These are phyloP conservation scores for Gossypium thurberi DNA, from an alignment of 345 rosid genomes.

Conservation along the genomic window DNA sequence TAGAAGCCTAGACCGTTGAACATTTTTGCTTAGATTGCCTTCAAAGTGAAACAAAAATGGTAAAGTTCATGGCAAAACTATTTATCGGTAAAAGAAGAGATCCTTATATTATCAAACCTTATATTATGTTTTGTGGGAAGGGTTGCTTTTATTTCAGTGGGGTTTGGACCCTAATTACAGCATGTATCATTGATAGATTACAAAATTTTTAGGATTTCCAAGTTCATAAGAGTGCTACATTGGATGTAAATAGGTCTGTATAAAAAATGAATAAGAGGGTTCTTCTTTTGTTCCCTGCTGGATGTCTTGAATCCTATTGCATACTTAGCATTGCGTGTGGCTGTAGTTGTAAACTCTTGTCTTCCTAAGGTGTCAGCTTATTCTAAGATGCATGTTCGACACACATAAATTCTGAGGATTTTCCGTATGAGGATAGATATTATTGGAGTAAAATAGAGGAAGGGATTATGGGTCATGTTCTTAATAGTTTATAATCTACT, in stretches of 20 bases:
- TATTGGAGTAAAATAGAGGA: neutral
- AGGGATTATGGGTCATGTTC: neutral
- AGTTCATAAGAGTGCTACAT: neutral
- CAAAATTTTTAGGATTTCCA: neutral
- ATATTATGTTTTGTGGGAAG: neutral
- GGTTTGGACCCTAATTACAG: neutral
- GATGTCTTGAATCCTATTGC: neutral
- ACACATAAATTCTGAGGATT: neutral
- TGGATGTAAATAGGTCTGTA: neutral
- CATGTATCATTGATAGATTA: neutral
- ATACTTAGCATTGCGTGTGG: neutral
- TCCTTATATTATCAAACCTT: neutral
- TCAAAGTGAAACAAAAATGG: neutral
- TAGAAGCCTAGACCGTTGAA: neutral
- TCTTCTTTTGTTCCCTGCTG: neutral
- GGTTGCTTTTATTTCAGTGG: neutral
- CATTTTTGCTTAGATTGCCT: neutral
- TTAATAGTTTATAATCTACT: neutral
- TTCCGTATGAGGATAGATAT: neutral
- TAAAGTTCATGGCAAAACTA: neutral
- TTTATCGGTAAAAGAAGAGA: neutral
- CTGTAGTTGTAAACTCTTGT: neutral
- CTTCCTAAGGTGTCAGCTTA: neutral
- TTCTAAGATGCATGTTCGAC: neutral
- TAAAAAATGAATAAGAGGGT: neutral